Percentiles rank a stretch among this genome's conserved stretches.
Conservation (phyloP, 2,329 filamentous ascomycete species). For the Tolypocladium tundrense region DNA sequence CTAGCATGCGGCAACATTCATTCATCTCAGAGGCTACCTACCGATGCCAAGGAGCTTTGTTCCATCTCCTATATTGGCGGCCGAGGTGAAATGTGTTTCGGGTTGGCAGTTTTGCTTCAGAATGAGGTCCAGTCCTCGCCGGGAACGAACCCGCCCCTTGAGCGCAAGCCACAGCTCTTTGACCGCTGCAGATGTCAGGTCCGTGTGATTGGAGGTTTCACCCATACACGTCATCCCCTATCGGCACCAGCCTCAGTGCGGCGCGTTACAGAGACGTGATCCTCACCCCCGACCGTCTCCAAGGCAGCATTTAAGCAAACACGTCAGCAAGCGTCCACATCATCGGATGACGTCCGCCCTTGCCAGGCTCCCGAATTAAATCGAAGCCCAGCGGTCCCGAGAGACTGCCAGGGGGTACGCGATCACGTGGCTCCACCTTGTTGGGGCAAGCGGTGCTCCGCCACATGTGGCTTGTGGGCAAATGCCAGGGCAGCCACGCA, state of each 20-base stretch:
- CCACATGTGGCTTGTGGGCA: constrained; percentile 4
- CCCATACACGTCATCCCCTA: not conserved
- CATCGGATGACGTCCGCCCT: constrained; percentile 8
- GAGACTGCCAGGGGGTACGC: not conserved
- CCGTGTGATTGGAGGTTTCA: not conserved
- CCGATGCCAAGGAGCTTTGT: not conserved
- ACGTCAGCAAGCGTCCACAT: not conserved
- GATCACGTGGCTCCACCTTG: not conserved
- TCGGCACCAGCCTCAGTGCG: not conserved
- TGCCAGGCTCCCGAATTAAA: constrained; percentile 2
- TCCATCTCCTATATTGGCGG: not conserved
- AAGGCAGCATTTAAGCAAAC: not conserved
- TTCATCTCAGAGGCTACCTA: too few relatives aligned
- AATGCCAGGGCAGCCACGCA: constrained; percentile 8
- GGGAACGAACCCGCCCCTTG: not conserved
- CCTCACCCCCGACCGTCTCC: not conserved
- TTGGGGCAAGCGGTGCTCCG: not conserved
- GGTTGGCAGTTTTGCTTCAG: not conserved
- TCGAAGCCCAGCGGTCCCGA: not conserved
- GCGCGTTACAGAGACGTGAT: not conserved
- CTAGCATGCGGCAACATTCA: too few relatives aligned
- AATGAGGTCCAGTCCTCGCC: not conserved
- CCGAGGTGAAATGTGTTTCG: not conserved
- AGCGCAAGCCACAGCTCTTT: not conserved
- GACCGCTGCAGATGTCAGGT: not conserved